phyloP scores from a whole-genome alignment of 1,284 basidiomycete genomes.

The Tetrapyrgos nigripes region DNA sequence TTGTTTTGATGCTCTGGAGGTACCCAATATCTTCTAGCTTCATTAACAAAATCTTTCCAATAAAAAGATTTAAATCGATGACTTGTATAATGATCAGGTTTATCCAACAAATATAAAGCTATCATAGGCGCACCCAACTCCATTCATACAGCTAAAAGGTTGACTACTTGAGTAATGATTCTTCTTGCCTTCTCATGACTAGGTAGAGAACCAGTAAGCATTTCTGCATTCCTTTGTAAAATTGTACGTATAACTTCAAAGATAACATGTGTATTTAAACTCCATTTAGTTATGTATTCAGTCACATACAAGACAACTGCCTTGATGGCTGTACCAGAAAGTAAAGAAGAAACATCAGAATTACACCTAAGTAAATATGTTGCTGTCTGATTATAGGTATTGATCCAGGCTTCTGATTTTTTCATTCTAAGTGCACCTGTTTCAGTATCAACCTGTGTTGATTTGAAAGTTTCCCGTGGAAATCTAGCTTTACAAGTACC shows the following conservation, averaged over 20 bases:
- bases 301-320: conserved; percentile 43
- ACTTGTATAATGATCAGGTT: conserved; percentile 40
- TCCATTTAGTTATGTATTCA: conserved; percentile 45
- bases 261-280: conserved; percentile 38
- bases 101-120: conserved; percentile 31
- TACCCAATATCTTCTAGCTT: conserved; percentile 18
- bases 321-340: conserved; percentile 42
- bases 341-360: conserved; percentile 39
- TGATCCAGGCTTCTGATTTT: conserved; percentile 39
- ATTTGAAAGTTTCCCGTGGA: conserved; percentile 23
- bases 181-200: conserved; percentile 24
- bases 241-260: conserved; percentile 37
- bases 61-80: conserved; percentile 33
- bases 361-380: conserved; percentile 42
- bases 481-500: conserved; percentile 32
- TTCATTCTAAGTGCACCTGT: conserved; percentile 36
- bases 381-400: conserved; percentile 33
- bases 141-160: conserved; percentile 30
- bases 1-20: background rate
- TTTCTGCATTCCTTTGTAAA: conserved; percentile 27
- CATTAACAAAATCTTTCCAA: conserved; percentile 32
- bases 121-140: conserved; percentile 41
- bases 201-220: conserved; percentile 14
- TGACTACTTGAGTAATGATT: conserved; percentile 35
- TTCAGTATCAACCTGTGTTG: conserved; percentile 27